Evolutionary conservation across 176 grass and related monocot genomes (phyloP).

Genomic region (Poa annua): DNA sequence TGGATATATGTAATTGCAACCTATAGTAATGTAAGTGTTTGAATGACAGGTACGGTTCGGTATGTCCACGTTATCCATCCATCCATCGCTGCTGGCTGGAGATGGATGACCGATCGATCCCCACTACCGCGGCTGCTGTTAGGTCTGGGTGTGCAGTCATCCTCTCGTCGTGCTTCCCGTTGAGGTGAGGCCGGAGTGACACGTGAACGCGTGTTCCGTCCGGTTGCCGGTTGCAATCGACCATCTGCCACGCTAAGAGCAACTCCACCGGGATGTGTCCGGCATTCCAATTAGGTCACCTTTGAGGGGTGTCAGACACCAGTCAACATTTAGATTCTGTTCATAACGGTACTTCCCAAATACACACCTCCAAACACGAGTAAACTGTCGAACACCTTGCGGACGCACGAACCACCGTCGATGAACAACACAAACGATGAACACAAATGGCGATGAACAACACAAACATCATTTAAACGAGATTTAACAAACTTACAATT

Average conservation of each 20-base stretch:
- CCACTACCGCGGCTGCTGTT: slow-evolving; percentile 15
- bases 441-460: too few species aligned
- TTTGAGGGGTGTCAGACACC: too few species aligned
- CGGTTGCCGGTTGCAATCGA: slow-evolving; percentile 18
- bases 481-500: too few species aligned
- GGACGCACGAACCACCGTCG: too few species aligned
- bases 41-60: slow-evolving; percentile 17
- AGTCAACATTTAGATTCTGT: too few species aligned
- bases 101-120: not conserved
- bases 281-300: too few species aligned
- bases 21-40: not conserved
- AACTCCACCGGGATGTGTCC: too few species aligned
- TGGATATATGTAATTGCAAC: not conserved
- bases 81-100: not conserved
- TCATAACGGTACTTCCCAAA: too few species aligned
- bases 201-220: slow-evolving; percentile 7
- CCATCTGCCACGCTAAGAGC: not conserved
- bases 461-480: too few species aligned
- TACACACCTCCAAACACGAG: too few species aligned
- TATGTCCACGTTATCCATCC: not conserved
- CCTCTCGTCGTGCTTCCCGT: slow-evolving; percentile 1
- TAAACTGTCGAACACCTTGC: too few species aligned
- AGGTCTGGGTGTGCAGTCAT: slow-evolving; percentile 17
- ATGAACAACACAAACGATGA: too few species aligned
- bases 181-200: slow-evolving; percentile 6